Percentiles rank a stretch among this genome's conserved stretches.
These are phyloP conservation scores for Aspergillus novofumigatus DNA, from an alignment of 2,329 filamentous ascomycete species.

Conservation along the genomic window DNA sequence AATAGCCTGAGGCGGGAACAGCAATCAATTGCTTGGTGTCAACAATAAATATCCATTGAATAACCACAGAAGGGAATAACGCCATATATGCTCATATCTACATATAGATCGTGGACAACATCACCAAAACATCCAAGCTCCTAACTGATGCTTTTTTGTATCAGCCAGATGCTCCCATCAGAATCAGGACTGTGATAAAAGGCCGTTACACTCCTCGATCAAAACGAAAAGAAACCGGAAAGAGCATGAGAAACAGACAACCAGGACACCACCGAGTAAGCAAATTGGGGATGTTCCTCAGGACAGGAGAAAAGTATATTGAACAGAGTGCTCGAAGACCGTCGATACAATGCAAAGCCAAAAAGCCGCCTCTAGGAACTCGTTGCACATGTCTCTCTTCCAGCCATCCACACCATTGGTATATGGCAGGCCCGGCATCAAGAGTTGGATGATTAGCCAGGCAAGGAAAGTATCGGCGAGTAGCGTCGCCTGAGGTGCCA, in stretches of 20 bases:
- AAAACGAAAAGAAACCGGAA: constrained; percentile 16
- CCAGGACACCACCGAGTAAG: constrained; percentile 15
- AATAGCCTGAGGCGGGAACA: constrained; percentile 3
- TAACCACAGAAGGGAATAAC: constrained; percentile 26
- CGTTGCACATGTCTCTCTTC: constrained; percentile 17
- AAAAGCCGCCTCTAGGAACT: constrained; percentile 28
- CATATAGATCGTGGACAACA: constrained; percentile 32
- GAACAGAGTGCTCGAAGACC: constrained; percentile 11
- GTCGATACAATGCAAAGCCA: constrained; percentile 20
- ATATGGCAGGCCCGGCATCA: constrained; percentile 9
- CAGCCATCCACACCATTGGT: constrained; percentile 17
- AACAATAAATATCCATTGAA: constrained; percentile 16
- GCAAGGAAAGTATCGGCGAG: constrained; percentile 6
- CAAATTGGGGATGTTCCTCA: constrained; percentile 10
- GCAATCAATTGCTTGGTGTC: constrained; percentile 17
- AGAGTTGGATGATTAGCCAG: constrained; percentile 6
- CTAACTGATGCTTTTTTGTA: constrained; percentile 18
- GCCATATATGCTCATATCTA: constrained; percentile 41
- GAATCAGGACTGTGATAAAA: constrained; percentile 22
- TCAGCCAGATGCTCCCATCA: constrained; percentile 21
- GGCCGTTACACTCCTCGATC: constrained; percentile 23
- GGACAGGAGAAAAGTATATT: constrained; percentile 15
- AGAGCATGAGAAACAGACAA: constrained; percentile 5
- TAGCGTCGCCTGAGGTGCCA: constrained; percentile 10
- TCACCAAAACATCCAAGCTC: constrained; percentile 30